Percentiles rank a stretch among this genome's conserved stretches.
Evolutionary conservation across 2,329 filamentous ascomycete genomes (phyloP).

Genomic region (Knoxdaviesia capensis): DNA sequence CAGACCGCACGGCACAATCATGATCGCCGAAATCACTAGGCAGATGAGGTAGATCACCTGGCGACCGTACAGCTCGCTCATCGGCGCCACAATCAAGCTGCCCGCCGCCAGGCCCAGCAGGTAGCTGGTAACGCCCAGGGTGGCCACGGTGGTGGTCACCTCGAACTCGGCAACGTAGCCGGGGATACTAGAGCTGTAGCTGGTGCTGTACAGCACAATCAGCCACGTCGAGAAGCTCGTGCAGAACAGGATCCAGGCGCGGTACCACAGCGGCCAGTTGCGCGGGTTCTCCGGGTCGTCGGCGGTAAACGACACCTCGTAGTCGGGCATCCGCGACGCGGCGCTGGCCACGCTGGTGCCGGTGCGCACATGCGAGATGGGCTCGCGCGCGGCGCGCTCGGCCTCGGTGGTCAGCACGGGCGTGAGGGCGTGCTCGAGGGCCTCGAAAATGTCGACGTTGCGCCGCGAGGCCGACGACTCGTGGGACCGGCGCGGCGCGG

Average conservation of each 20-base stretch:
- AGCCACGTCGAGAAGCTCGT: slow-evolving; percentile 26
- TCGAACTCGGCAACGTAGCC: slow-evolving; percentile 50
- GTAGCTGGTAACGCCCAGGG: slow-evolving; percentile 62
- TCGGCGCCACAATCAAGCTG: slow-evolving; percentile 51
- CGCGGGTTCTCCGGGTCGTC: slow-evolving; percentile 43
- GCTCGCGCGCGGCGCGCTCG: slow-evolving; percentile 21
- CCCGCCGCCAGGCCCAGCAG: slow-evolving; percentile 55
- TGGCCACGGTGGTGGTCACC: slow-evolving; percentile 37
- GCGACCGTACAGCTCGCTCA: slow-evolving; percentile 51
- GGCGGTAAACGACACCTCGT: slow-evolving; percentile 53
- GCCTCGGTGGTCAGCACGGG: slow-evolving; percentile 16
- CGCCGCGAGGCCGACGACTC: not conserved
- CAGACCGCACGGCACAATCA: slow-evolving; percentile 53
- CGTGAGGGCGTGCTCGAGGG: slow-evolving; percentile 18
- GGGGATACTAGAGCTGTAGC: slow-evolving; percentile 52
- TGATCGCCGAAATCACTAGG: slow-evolving; percentile 40
- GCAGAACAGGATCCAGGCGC: slow-evolving; percentile 21
- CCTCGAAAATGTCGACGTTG: slow-evolving; percentile 12
- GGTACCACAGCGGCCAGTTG: slow-evolving; percentile 40
- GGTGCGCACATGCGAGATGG: slow-evolving; percentile 21
- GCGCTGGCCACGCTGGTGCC: slow-evolving; percentile 20
- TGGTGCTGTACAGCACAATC: slow-evolving; percentile 55
- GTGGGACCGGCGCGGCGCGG: not conserved
- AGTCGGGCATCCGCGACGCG: slow-evolving; percentile 31
- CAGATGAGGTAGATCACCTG: slow-evolving; percentile 49